Base-by-base conservation (phyloP, 2,329 filamentous ascomycete genomes). In the Penicillium aurantiogriseum region DNA sequence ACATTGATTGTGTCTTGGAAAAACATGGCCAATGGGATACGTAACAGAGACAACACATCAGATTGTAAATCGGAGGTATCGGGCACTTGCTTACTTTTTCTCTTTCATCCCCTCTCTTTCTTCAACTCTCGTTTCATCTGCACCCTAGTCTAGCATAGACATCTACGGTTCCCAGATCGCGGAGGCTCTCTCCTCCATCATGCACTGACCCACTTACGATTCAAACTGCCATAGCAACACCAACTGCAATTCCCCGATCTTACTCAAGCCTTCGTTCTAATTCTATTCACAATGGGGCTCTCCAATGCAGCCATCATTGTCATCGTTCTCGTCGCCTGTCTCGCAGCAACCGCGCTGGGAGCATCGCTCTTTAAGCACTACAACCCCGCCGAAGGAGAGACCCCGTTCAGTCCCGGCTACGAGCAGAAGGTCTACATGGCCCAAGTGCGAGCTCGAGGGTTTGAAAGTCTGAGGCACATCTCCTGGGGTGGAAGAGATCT, bases 401-500 rank as follows among this genome's bases (percentile, higher is more conserved):
- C 39, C 19, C 63, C 55, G 5, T 67, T 56, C 51, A 57, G 63
- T 11, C 62, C 63, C 8, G 57, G 65, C n/a, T 61, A 63, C 50
- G 67, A 73, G 15, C 71, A 74, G 39, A 60, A 66, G 29, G 49
- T 61, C 13, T 74, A 74, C 54, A 74, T 74, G 71, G 69, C 69
- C 3, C 56, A 62, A 1, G 65, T 74, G 27, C 67, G 71, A 4
- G 42, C 68, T 57, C 62, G 67, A 42, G 72, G 68, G 23, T 58
- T 68, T 19, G 58, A 61, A 0, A 35, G 62, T 39, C 62, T 71
- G 19, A 65, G 60, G 13, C 63, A 61, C 9, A 65, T 67, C 40
- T 68, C 67, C 6, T 45, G 63, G 43, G 23, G 50, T n/a, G 31
- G 39, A n/a, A 57, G 45, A 27, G 67, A 69, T 35, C 27, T 68